Percentiles rank a stretch among this genome's conserved stretches.
Conservation (phyloP, 352 stramenopile genomes). For the Globisporangium orthogonon region DNA sequence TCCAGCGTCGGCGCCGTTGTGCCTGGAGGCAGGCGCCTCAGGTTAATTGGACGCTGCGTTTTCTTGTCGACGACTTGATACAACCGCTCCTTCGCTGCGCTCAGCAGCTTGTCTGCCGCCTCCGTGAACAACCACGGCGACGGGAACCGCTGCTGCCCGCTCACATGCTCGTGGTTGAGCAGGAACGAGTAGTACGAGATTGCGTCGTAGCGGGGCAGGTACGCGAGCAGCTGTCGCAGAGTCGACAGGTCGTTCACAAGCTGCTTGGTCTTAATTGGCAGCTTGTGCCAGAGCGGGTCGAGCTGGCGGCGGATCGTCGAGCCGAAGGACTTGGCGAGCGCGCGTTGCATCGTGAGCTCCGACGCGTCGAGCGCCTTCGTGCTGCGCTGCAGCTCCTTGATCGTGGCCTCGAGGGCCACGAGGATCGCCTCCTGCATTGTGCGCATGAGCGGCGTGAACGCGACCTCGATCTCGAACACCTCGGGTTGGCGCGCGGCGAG, state of each 20-base stretch:
- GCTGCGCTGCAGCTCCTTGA: constrained; percentile 91
- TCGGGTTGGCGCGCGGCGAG: constrained; percentile 84
- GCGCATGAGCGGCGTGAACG: constrained; percentile 89
- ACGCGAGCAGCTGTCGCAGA: constrained; percentile 84
- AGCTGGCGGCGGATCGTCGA: constrained; percentile 84
- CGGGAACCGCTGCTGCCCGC: constrained; percentile 68
- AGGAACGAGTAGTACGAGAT: constrained; percentile 96
- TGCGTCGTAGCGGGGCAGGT: constrained; percentile 94
- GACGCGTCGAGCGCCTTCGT: constrained; percentile 76
- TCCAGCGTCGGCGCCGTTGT: constrained; percentile 12
- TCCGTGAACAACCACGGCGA: constrained; percentile 94
- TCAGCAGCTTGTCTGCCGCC: constrained; percentile 90
- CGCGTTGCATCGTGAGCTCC: constrained; percentile 92
- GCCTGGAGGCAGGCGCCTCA: constrained; percentile 15
- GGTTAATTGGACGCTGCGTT: constrained; percentile 36
- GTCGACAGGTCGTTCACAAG: constrained; percentile 80
- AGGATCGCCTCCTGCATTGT: constrained; percentile 93
- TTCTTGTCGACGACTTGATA: constrained; percentile 78
- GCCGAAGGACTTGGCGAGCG: constrained; percentile 81
- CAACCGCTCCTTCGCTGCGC: constrained; percentile 89
- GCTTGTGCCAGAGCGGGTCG: constrained; percentile 95
- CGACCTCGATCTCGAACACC: constrained; percentile 93
- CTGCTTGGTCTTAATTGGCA: constrained; percentile 92
- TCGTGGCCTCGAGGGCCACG: constrained; percentile 89
- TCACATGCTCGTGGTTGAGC: constrained; percentile 87